Evolutionary conservation across 352 stramenopile species (phyloP), one percentile per base, ranked within the genome.

Genomic region (Phytophthora fragariaefolia): DNA sequence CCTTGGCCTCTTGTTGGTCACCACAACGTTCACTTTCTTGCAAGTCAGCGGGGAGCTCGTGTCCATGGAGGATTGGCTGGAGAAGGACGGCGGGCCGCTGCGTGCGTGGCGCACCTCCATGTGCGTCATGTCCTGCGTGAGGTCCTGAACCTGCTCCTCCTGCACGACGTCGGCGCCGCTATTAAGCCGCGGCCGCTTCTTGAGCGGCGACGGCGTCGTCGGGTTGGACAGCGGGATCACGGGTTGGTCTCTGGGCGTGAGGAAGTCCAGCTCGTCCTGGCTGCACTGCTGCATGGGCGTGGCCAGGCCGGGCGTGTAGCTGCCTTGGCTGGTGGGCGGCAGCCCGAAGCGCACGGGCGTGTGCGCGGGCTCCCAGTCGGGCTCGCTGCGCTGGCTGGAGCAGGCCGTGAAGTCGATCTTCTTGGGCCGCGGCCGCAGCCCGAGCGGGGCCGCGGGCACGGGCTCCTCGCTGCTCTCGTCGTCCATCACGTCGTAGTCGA

Each of bases 221-320:
- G 87, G 85, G 48, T 94, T 87, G 20, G 87, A 96, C 45, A 96
- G 68, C 10, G 85, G 85, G 57, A 94, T 77, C 32, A 96, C 85
- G 1, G 87, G 87, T 58, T 96, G 87, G 66, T 96, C 87, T 58
- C 87, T 69, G 17, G 87, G 87, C 50, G 87, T 96, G 34, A 90
- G 79, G 74, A 93, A 96, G 71, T 96, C 87, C 66, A 94, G 74
- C 15, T 92, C 85, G 70, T 96, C 85, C 54, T 96, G 87, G 53
- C 85, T 94, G 76, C 83, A 93, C 59, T 79, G 85, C 58, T 91
- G 87, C 71, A 90, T 72, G 13, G 78, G 74, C 38, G 77, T 79
- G 32, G 58, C 62, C 52, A 68, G 56, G 7, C 61, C 46, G 0
- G 65, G 57, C 23, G 68, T 73, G 28, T 74, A 81, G 15, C 54